These are phyloP conservation scores for Peronospora belbahrii DNA, from an alignment of 352 stramenopile species.

Conservation along the genomic window DNA sequence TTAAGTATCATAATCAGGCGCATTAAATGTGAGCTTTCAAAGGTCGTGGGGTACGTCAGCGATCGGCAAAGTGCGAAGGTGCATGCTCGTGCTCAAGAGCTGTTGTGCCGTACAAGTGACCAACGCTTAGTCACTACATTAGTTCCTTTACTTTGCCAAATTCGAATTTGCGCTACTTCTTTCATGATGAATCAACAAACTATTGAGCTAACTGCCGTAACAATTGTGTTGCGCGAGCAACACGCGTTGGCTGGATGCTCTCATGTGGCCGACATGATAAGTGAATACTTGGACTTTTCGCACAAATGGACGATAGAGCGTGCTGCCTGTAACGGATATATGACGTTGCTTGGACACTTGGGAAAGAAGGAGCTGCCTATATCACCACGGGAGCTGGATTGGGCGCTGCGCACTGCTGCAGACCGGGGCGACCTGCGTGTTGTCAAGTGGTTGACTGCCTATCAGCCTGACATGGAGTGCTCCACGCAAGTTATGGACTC, in stretches of 20 bases:
- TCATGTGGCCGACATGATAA: constrained; percentile 39
- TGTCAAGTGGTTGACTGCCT: constrained; percentile 55
- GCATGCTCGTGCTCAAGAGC: not conserved
- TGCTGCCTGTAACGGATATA: constrained; percentile 45
- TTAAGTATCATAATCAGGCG: constrained; percentile 10
- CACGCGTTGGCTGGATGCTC: constrained; percentile 41
- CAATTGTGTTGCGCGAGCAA: constrained; percentile 34
- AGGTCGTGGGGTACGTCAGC: constrained; percentile 25
- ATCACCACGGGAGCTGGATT: constrained; percentile 49
- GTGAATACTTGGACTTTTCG: constrained; percentile 50
- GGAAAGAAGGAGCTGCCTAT: constrained; percentile 30
- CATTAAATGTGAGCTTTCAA: not conserved
- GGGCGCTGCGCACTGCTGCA: constrained; percentile 55
- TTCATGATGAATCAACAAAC: constrained; percentile 12
- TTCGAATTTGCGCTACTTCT: constrained; percentile 10
- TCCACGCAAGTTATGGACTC: constrained; percentile 77
- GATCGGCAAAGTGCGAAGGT: constrained; percentile 3
- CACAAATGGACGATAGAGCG: constrained; percentile 48
- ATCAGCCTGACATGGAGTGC: constrained; percentile 43
- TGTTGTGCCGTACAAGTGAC: constrained; percentile 5
- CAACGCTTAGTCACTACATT: not conserved
- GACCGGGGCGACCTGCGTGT: constrained; percentile 57
- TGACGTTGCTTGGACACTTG: constrained; percentile 45
- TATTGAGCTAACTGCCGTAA: constrained; percentile 29
- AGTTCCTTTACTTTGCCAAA: not conserved